Evolutionary conservation across 257 asterid species (phyloP).

Genomic region (Ilex asprella): DNA sequence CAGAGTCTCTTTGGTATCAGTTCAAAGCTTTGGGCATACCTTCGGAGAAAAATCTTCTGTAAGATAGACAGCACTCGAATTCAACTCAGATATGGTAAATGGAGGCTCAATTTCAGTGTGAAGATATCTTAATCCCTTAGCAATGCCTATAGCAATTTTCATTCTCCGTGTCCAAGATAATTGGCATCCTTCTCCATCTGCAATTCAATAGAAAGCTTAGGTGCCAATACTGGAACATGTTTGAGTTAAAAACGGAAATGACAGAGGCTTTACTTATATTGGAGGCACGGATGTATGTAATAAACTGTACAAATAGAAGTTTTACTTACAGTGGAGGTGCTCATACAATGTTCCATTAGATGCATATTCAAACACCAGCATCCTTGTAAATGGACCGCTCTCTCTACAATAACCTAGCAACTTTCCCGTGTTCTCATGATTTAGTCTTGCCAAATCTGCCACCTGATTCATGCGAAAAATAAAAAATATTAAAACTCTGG

Average conservation of each 20-base stretch:
- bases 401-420: conserved; percentile 85
- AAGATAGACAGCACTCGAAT: conserved; percentile 73
- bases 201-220: conserved; percentile 8
- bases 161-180: conserved; percentile 93
- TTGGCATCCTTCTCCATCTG: conserved; percentile 93
- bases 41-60: conserved; percentile 96
- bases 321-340: conserved; percentile 85
- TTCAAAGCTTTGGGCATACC: conserved; percentile 32
- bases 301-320: too few relatives aligned
- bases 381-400: conserved; percentile 74
- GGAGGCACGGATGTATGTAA: too few relatives aligned
- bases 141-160: conserved; percentile 82
- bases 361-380: conserved; percentile 92
- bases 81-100: conserved; percentile 76
- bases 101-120: conserved; percentile 88
- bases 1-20: not conserved
- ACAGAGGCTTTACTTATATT: too few relatives aligned
- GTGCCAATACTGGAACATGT: conserved; percentile 5
- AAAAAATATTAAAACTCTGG: not conserved
- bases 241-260: not conserved
- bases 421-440: conserved; percentile 69
- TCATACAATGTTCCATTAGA: conserved; percentile 90
- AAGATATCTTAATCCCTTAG: conserved; percentile 75
- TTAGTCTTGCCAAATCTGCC: conserved; percentile 76
- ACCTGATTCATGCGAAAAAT: conserved; percentile 35